These are phyloP conservation scores for Neurospora sp. DNA, from an alignment of 495 filamentous ascomycete species.

Conservation along the genomic window DNA sequence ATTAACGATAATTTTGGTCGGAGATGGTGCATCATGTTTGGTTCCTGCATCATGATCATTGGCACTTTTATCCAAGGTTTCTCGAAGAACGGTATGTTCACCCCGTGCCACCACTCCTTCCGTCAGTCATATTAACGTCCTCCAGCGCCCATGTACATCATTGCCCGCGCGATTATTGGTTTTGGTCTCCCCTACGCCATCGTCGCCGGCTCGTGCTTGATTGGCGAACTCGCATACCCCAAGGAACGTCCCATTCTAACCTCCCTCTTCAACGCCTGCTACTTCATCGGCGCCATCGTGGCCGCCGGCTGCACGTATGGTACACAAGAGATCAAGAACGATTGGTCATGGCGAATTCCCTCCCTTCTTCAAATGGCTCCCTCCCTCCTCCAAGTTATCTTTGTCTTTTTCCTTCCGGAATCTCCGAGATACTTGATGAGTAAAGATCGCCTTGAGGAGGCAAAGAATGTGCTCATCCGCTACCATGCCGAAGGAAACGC, in stretches of 20 bases:
- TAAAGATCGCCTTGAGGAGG: conserved; percentile 50
- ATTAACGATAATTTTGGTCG: conserved; percentile 47
- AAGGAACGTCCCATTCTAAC: conserved; percentile 55
- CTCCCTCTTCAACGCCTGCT: conserved; percentile 56
- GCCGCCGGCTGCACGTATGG: conserved; percentile 49
- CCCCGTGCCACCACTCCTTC: neutral
- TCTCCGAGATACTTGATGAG: conserved; percentile 49
- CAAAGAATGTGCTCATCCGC: conserved; percentile 43
- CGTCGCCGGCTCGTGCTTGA: conserved; percentile 49
- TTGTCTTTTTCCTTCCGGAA: conserved; percentile 51
- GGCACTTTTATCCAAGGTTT: conserved; percentile 49
- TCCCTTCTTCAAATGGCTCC: conserved; percentile 46
- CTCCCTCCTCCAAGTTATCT: conserved; percentile 44
- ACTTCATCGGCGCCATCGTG: conserved; percentile 52
- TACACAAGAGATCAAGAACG: conserved; percentile 41
- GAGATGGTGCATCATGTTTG: conserved; percentile 49
- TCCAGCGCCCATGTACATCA: conserved; percentile 43
- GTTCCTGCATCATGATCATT: conserved; percentile 46
- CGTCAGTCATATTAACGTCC: neutral
- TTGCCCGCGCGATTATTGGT: conserved; percentile 53
- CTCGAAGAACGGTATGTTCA: conserved; percentile 31
- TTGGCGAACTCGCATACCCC: conserved; percentile 56
- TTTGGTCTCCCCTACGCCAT: conserved; percentile 56
- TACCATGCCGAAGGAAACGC: conserved; percentile 55
- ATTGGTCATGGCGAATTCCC: conserved; percentile 60